Evolutionary conservation across 2,329 filamentous ascomycete genomes (phyloP).

Genomic region (Diaporthe sp.): DNA sequence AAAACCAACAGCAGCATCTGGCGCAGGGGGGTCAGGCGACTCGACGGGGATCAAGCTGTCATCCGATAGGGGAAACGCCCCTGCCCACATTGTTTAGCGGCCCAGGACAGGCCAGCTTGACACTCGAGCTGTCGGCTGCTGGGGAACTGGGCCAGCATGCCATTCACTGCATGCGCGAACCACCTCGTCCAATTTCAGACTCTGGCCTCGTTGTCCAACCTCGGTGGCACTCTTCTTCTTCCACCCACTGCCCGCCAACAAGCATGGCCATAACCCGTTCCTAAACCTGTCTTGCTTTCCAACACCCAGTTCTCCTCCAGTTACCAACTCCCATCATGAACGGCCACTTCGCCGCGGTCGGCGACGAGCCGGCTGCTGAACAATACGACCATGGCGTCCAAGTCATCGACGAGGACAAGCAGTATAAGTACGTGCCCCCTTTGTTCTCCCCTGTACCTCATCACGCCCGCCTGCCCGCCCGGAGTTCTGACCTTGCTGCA

Average conservation of each 20-base stretch:
- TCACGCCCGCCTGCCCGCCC: constrained; percentile 20
- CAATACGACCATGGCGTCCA: constrained; percentile 95
- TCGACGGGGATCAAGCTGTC: constrained; percentile 21
- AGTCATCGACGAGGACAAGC: constrained; percentile 95
- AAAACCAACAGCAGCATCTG: not conserved
- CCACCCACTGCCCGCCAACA: constrained; percentile 26
- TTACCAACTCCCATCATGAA: constrained; percentile 67
- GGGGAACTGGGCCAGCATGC: not conserved
- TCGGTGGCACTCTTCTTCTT: constrained; percentile 1
- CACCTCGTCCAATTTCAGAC: constrained; percentile 30
- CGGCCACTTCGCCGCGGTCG: constrained; percentile 82
- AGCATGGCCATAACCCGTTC: constrained; percentile 37
- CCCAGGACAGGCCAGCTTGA: constrained; percentile 32
- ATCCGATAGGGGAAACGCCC: constrained; percentile 24
- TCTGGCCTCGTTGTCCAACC: constrained; percentile 25
- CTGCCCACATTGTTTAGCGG: not conserved
- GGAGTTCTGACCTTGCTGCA: constrained; percentile 53
- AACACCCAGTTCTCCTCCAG: constrained; percentile 21
- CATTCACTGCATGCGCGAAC: constrained; percentile 20
- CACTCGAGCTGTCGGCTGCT: constrained; percentile 24
- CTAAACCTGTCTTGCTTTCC: constrained; percentile 22
- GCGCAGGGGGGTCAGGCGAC: constrained; percentile 18
- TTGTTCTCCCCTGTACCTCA: constrained; percentile 36
- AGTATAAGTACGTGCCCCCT: constrained; percentile 83
- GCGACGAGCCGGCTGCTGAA: constrained; percentile 72